These are phyloP conservation scores for Citrus australasica DNA, from an alignment of 345 rosid genomes.

Conservation along the genomic window DNA sequence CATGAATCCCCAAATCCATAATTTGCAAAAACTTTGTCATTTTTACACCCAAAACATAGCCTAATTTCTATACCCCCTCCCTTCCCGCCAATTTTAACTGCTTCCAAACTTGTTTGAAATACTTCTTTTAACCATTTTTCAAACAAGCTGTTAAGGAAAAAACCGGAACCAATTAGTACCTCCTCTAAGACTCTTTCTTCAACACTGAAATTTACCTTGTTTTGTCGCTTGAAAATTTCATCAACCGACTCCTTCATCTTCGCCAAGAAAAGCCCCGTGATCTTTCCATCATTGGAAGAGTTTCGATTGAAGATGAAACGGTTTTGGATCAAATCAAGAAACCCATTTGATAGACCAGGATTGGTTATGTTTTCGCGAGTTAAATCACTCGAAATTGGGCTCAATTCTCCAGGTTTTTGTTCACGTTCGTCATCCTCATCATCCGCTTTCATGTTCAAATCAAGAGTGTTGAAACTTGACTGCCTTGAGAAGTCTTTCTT, in stretches of 20 bases:
- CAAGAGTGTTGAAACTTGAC: constrained; percentile 57
- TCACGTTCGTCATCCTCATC: constrained; percentile 31
- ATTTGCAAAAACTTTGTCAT: constrained; percentile 21
- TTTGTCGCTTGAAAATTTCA: constrained; percentile 40
- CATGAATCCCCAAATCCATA: constrained; percentile 44
- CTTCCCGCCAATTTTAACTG: constrained; percentile 38
- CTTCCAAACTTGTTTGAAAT: constrained; percentile 51
- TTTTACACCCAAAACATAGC: constrained; percentile 39
- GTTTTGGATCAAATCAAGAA: constrained; percentile 55
- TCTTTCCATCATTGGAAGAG: constrained; percentile 29
- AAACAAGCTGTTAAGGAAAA: constrained; percentile 41
- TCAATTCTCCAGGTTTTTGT: constrained; percentile 38
- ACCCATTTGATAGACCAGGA: constrained; percentile 17
- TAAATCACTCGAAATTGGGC: constrained; percentile 69
- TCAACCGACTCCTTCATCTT: constrained; percentile 40
- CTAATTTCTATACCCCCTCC: constrained; percentile 33
- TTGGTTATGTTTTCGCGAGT: constrained; percentile 48
- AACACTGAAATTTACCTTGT: constrained; percentile 38
- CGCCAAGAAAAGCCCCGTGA: constrained; percentile 29
- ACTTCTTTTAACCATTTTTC: constrained; percentile 74
- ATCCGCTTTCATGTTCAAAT: constrained; percentile 61
- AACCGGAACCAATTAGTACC: constrained; percentile 35
- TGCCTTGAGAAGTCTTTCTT: constrained; percentile 53
- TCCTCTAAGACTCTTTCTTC: constrained; percentile 55
- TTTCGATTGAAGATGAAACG: constrained; percentile 44